Conservation (phyloP, 495 filamentous ascomycete species). For the Jackrogersella multiformis region DNA sequence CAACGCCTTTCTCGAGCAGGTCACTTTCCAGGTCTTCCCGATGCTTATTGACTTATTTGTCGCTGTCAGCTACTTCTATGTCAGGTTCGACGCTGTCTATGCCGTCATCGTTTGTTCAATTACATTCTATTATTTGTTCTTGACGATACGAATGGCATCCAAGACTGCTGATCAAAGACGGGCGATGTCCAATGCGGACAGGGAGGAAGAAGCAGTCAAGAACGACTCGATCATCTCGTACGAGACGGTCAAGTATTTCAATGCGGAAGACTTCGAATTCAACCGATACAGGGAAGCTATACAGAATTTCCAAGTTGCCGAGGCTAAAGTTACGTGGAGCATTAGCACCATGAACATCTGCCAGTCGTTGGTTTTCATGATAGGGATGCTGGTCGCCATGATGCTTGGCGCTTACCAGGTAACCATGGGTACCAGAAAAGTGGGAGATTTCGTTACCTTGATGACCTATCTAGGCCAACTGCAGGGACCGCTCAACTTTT, state of each 20-base stretch:
- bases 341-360: slow-evolving; percentile 93
- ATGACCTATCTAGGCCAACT: slow-evolving; percentile 93
- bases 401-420: slow-evolving; percentile 92
- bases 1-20: slow-evolving; percentile 94
- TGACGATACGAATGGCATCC: slow-evolving; percentile 94
- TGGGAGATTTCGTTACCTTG: slow-evolving; percentile 82
- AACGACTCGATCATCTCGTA: slow-evolving; percentile 98
- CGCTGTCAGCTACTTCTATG: slow-evolving; percentile 85
- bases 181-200: slow-evolving; percentile 91
- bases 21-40: slow-evolving; percentile 93
- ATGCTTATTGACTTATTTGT: slow-evolving; percentile 92
- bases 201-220: slow-evolving; percentile 96
- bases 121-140: slow-evolving; percentile 95
- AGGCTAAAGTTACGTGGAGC: slow-evolving; percentile 87
- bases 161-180: slow-evolving; percentile 90
- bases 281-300: slow-evolving; percentile 72
- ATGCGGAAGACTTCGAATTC: slow-evolving; percentile 94
- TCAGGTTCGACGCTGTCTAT: slow-evolving; percentile 85
- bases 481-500: slow-evolving; percentile 94
- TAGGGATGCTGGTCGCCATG: slow-evolving; percentile 82
- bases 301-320: slow-evolving; percentile 80
- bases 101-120: slow-evolving; percentile 90
- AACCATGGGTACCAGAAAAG: slow-evolving; percentile 70
- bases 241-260: slow-evolving; percentile 99
- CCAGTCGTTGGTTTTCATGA: slow-evolving; percentile 93